Conservation (phyloP, 2,329 filamentous ascomycete genomes). For the Emergomyces africanus region DNA sequence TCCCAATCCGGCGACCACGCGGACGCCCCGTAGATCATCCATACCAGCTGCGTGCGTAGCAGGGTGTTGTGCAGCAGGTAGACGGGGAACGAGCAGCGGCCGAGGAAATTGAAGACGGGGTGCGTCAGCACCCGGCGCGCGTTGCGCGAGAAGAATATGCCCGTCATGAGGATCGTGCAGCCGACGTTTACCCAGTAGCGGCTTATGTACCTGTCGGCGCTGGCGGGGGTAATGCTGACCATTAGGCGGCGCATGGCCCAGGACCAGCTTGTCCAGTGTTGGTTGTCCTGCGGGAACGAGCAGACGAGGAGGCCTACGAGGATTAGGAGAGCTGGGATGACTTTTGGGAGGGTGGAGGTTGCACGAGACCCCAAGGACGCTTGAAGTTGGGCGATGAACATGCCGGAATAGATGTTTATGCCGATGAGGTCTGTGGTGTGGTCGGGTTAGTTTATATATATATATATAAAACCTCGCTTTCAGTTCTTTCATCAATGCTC, state of each 20-base stretch:
- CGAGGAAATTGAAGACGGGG: conserved; percentile 16
- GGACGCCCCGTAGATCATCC: conserved; percentile 13
- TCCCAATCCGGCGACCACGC: neutral
- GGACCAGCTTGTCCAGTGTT: conserved; percentile 15
- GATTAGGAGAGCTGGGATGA: conserved; percentile 11
- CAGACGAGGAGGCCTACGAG: conserved; percentile 13
- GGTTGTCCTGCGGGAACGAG: conserved; percentile 15
- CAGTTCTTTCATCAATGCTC: too few relatives aligned
- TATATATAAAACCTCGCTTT: too few relatives aligned
- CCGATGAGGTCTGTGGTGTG: conserved; percentile 11
- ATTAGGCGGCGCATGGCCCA: conserved; percentile 8
- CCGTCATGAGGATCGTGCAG: conserved; percentile 11
- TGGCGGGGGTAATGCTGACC: conserved; percentile 8
- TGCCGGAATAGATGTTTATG: conserved; percentile 15
- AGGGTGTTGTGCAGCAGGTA: conserved; percentile 17
- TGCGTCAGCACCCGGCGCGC: conserved; percentile 10
- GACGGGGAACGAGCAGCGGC: conserved; percentile 16
- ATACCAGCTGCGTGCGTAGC: conserved; percentile 14
- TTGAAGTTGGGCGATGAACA: conserved; percentile 17
- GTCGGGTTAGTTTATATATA: neutral
- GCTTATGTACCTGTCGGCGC: conserved; percentile 8
- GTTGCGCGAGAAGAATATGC: conserved; percentile 14
- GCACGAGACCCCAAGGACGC: conserved; percentile 10
- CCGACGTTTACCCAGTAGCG: conserved; percentile 16
- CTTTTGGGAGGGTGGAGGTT: conserved; percentile 11